These are phyloP conservation scores for Cercospora zeae-maydis DNA, from an alignment of 2,329 filamentous ascomycete species.

Conservation along the genomic window DNA sequence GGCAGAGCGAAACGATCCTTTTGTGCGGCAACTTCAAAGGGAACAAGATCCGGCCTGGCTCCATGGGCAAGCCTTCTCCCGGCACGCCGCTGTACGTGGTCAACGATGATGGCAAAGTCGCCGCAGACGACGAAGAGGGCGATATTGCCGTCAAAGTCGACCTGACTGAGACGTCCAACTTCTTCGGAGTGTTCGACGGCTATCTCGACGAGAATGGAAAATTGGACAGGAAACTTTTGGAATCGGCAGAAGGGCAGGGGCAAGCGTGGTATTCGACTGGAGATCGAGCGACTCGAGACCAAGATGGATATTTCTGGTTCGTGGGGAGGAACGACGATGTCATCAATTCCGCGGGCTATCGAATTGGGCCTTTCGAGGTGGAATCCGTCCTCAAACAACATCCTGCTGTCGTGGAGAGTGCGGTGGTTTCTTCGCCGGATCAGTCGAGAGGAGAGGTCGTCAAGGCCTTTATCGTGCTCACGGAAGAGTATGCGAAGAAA, in stretches of 20 bases:
- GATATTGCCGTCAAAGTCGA: constrained; percentile 38
- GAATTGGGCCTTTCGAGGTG: constrained; percentile 44
- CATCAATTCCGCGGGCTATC: constrained; percentile 42
- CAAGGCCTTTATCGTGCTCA: constrained; percentile 43
- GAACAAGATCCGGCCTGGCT: constrained; percentile 37
- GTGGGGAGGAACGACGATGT: constrained; percentile 89
- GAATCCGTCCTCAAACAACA: constrained; percentile 43
- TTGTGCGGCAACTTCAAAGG: constrained; percentile 41
- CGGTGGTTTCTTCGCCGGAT: constrained; percentile 42
- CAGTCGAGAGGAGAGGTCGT: constrained; percentile 40
- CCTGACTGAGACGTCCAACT: constrained; percentile 19
- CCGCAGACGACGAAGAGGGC: constrained; percentile 34
- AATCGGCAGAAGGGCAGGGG: not conserved
- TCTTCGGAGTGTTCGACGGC: constrained; percentile 32
- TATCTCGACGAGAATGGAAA: constrained; percentile 30
- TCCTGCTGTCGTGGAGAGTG: constrained; percentile 40
- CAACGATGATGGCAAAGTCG: constrained; percentile 33
- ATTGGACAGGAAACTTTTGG: constrained; percentile 23
- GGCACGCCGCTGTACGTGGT: constrained; percentile 39
- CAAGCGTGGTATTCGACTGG: constrained; percentile 39
- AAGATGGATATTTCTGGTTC: constrained; percentile 99
- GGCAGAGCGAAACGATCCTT: constrained; percentile 42
- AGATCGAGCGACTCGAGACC: constrained; percentile 79
- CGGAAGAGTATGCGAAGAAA: constrained; percentile 23
- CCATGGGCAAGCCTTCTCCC: constrained; percentile 42